phyloP scores from a whole-genome alignment of 306 rosid genomes.

The Neltuma alba region DNA sequence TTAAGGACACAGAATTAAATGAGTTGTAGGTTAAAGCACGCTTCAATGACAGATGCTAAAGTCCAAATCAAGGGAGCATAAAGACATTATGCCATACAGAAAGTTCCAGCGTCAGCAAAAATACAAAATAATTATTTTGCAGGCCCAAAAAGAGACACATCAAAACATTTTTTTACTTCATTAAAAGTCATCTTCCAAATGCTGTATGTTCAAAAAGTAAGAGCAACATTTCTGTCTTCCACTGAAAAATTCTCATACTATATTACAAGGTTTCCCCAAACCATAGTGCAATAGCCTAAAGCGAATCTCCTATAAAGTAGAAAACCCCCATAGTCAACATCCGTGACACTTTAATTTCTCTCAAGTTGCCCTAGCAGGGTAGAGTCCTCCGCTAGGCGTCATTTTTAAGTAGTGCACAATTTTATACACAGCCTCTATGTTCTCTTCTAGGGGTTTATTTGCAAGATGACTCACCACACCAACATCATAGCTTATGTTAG shows the following conservation, averaged over 20 bases:
- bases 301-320: too few species aligned
- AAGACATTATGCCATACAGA: conserved; percentile 28
- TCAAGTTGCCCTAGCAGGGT: too few species aligned
- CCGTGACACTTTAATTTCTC: too few species aligned
- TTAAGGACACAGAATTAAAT: conserved; percentile 21
- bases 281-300: too few species aligned
- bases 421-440: too few species aligned
- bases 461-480: too few species aligned
- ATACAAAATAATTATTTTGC: conserved; percentile 11
- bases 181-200: background rate
- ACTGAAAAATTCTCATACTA: background rate
- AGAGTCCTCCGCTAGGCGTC: too few species aligned
- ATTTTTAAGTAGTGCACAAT: too few species aligned
- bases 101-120: conserved; percentile 14
- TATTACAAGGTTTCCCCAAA: too few species aligned
- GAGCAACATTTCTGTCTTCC: background rate
- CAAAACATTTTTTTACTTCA: background rate
- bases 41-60: conserved; percentile 15
- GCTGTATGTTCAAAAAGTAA: background rate
- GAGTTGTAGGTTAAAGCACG: conserved; percentile 29
- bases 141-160: conserved; percentile 13
- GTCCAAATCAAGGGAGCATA: background rate
- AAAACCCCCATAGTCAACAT: too few species aligned
- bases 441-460: too few species aligned
- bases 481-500: too few species aligned